phyloP scores from a whole-genome alignment of 1,284 basidiomycete species.

The Pseudomicrostroma phylloplanum region DNA sequence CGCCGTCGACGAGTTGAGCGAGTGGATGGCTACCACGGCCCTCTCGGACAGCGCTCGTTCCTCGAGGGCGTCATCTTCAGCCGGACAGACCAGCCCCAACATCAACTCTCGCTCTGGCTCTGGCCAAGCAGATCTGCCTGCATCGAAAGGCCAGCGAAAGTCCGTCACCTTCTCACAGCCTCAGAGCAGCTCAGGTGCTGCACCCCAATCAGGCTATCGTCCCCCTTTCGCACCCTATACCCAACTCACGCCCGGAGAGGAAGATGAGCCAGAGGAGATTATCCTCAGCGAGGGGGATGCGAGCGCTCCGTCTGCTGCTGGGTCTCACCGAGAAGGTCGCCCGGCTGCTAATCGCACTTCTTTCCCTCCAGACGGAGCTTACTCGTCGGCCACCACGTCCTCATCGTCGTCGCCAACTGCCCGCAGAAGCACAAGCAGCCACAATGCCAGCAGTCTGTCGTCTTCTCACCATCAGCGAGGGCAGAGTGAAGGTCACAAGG shows the following conservation, averaged over 20 bases:
- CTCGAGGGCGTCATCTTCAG: background rate
- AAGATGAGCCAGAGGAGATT: background rate
- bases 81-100: background rate
- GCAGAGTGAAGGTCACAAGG: too few relatives aligned
- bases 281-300: too few relatives aligned
- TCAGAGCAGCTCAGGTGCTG: background rate
- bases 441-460: too few relatives aligned
- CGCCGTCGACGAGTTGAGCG: constrained; percentile 1
- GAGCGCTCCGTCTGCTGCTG: too few relatives aligned
- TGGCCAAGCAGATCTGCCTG: background rate
- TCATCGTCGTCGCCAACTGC: too few relatives aligned
- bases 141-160: background rate
- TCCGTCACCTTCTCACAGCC: constrained; percentile 6
- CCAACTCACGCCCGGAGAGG: background rate
- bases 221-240: background rate
- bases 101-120: background rate
- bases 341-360: background rate
- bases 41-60: background rate
- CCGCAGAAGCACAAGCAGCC: too few relatives aligned
- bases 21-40: background rate
- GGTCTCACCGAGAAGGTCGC: too few relatives aligned
- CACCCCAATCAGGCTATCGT: background rate
- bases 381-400: background rate
- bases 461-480: too few relatives aligned
- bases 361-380: background rate